Evolutionary conservation across 768 basidiomycete species (phyloP), one percentile per base, ranked within the genome.

Genomic region (Cubamyces sp.): DNA sequence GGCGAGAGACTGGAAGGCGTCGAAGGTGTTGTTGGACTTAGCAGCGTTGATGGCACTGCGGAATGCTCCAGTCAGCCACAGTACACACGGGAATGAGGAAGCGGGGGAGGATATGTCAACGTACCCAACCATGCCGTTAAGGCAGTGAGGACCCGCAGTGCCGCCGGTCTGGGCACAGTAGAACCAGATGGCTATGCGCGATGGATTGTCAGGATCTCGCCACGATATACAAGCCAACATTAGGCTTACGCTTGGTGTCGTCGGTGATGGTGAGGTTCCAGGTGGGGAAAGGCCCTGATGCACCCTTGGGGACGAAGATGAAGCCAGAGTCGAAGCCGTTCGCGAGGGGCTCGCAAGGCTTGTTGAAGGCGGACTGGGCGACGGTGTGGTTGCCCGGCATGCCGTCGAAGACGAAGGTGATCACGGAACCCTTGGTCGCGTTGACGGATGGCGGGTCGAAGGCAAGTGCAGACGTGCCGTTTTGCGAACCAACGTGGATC

Each of bases 261-360:
- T 85, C 68, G 0, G 81, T 81, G 61, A 87, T 77, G 4, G 84
- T 85, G 49, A 85, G 58, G 62, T 83, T 82, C 75, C 77, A 87
- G 48, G 72, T 69, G 0, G 82, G 81, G 19, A 72, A 54, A 0
- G 64, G 42, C n/a, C 61, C 62, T 6, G 72, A 68, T 14, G 70
- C 66, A 43, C 55, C 61, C 14, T 49, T 19, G 28, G 79, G 76
- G 40, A 84, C 71, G 52, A 66, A 72, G 46, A 85, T 74, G 75
- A 75, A 83, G 26, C 84, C 84, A 19, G 85, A 85, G 73, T 84
- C 82, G 56, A 84, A 84, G 15, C 84, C 84, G n/a, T 76, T 76
- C 0, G 65, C 37, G 42, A 77, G 11, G 11, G 79, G 81, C 57
- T 76, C 69, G 65, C 83, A 86, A 1, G 84, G 84, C 49, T 70